Conservation (phyloP, 1,284 basidiomycete species). For the Tilletia indica region DNA sequence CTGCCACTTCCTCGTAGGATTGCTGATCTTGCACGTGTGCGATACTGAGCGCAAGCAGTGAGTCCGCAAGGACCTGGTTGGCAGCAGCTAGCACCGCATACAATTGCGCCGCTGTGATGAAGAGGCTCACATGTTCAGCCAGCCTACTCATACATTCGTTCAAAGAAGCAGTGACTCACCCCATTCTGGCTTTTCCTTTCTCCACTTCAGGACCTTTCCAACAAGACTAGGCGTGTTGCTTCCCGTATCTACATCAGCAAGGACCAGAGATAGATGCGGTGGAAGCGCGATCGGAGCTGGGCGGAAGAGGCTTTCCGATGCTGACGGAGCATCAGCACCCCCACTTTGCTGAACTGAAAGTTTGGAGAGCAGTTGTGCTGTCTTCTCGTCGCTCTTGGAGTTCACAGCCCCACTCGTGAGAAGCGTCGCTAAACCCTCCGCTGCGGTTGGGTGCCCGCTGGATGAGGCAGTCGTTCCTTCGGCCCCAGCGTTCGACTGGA, state of each 20-base stretch:
- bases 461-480: background rate
- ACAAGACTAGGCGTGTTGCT: conserved; percentile 53
- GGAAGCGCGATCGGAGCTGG: conserved; percentile 50
- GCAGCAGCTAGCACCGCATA: conserved; percentile 46
- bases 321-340: background rate
- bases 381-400: background rate
- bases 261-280: conserved; percentile 43
- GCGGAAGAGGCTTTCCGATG: conserved; percentile 13
- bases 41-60: conserved; percentile 40
- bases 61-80: conserved; percentile 49
- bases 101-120: conserved; percentile 36
- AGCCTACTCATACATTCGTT: background rate
- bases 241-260: conserved; percentile 54
- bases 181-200: conserved; percentile 48
- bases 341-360: background rate
- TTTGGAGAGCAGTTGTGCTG: background rate
- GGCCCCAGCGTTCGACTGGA: conserved; percentile 13
- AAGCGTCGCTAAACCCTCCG: conserved; percentile 34
- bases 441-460: conserved; percentile 32
- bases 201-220: conserved; percentile 47
- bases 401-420: background rate
- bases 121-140: background rate
- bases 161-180: conserved; percentile 13
- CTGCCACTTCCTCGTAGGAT: conserved; percentile 45
- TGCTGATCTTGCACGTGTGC: conserved; percentile 34